These are phyloP conservation scores for Arthrobotrys sinensis DNA, from an alignment of 2,329 filamentous ascomycete species.

Conservation along the genomic window DNA sequence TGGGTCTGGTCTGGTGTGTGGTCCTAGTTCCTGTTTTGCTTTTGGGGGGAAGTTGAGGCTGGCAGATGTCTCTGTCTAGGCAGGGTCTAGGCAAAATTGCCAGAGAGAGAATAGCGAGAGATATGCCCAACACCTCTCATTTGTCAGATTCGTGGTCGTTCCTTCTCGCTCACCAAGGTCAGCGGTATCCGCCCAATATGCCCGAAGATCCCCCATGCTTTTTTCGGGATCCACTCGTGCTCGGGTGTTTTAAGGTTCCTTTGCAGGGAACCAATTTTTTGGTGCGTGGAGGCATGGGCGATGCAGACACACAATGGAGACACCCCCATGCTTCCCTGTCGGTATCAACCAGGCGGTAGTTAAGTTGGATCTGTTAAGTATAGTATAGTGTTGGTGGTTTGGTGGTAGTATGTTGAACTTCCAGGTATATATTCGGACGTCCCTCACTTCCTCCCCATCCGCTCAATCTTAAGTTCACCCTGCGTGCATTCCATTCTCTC, in stretches of 20 bases:
- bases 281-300: conserved; percentile 55
- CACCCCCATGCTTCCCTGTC: conserved; percentile 40
- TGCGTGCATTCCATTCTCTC: conserved; percentile 52
- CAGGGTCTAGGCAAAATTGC: conserved; percentile 61
- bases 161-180: conserved; percentile 4
- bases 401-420: conserved; percentile 23
- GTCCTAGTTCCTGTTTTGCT: conserved; percentile 42
- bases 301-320: conserved; percentile 45
- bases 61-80: conserved; percentile 39
- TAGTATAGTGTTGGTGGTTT: neutral
- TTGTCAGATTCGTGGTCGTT: conserved; percentile 45
- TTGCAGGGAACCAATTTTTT: conserved; percentile 55
- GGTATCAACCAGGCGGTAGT: conserved; percentile 23
- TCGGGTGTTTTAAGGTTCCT: conserved; percentile 61
- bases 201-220: conserved; percentile 57
- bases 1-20: neutral
- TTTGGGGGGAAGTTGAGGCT: conserved; percentile 36
- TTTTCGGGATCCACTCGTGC: conserved; percentile 60
- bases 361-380: conserved; percentile 19
- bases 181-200: conserved; percentile 37
- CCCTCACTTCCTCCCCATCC: conserved; percentile 44
- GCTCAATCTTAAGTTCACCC: conserved; percentile 25
- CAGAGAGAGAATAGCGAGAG: conserved; percentile 52
- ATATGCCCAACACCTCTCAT: conserved; percentile 61
- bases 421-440: conserved; percentile 56